Percentiles rank a stretch among this genome's conserved stretches.
phyloP scores from a whole-genome alignment of 2,329 filamentous ascomycete genomes.

The Botrytis pseudocinerea region DNA sequence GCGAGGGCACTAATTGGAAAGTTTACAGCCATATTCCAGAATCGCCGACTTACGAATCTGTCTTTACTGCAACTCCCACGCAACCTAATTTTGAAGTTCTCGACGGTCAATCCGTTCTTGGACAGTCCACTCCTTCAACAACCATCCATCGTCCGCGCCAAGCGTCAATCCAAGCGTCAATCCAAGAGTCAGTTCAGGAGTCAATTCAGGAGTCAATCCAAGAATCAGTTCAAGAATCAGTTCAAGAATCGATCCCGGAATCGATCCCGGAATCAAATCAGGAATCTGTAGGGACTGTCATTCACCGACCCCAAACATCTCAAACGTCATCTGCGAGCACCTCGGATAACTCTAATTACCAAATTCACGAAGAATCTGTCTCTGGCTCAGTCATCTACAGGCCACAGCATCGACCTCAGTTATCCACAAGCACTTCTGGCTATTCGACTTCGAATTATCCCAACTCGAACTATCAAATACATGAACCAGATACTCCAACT shows the following conservation, averaged over 20 bases:
- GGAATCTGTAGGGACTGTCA: conserved; percentile 7
- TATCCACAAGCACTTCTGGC: conserved; percentile 19
- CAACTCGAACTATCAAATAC: conserved; percentile 21
- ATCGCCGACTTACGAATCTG: conserved; percentile 29
- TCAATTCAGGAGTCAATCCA: not conserved
- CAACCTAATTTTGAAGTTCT: conserved; percentile 21
- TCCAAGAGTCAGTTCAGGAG: not conserved
- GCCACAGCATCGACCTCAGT: conserved; percentile 13
- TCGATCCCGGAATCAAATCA: not conserved
- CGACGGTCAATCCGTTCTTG: conserved; percentile 4
- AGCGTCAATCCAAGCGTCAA: conserved; percentile 3
- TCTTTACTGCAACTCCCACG: conserved; percentile 26
- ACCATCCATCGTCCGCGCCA: conserved; percentile 10
- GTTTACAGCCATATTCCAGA: conserved; percentile 33
- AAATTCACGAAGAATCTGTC: conserved; percentile 11
- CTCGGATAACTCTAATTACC: conserved; percentile 21
- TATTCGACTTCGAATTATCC: conserved; percentile 18
- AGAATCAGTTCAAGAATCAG: not conserved
- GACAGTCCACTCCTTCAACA: conserved; percentile 22
- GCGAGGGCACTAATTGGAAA: conserved; percentile 42
- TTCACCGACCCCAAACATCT: conserved; percentile 4
- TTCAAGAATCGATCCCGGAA: not conserved
- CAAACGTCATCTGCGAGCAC: conserved; percentile 16
- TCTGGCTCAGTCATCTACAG: conserved; percentile 21
- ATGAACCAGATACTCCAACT: conserved; percentile 21